These are phyloP conservation scores for Exophiala sp. DNA, from an alignment of 2,329 filamentous ascomycete species.

Conservation along the genomic window DNA sequence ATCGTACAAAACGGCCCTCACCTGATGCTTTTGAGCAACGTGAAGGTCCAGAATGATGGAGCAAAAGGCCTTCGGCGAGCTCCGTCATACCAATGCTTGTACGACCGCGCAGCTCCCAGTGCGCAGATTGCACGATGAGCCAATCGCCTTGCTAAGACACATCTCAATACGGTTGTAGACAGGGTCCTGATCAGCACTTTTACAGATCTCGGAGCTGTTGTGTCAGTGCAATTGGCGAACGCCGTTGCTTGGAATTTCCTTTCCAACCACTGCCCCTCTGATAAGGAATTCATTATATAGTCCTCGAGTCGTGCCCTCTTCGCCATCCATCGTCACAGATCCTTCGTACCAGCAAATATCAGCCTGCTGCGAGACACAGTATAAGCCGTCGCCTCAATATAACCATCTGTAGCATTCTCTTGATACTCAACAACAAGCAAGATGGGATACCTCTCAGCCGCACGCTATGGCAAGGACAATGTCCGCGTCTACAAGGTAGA, in stretches of 20 bases:
- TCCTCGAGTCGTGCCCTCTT: neutral
- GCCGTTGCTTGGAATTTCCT: slow-evolving; percentile 10
- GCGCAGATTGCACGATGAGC: slow-evolving; percentile 1
- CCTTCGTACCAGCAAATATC: neutral
- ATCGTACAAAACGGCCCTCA: neutral
- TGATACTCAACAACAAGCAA: slow-evolving; percentile 1
- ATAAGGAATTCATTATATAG: slow-evolving; percentile 14
- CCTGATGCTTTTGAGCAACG: neutral
- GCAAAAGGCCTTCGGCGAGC: slow-evolving; percentile 16
- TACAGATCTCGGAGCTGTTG: slow-evolving; percentile 11
- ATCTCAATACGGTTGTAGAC: slow-evolving; percentile 3
- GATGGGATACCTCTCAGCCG: slow-evolving; percentile 41
- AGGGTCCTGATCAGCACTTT: slow-evolving; percentile 17
- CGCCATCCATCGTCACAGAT: neutral
- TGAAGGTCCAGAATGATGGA: neutral
- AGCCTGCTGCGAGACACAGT: neutral
- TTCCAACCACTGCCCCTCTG: slow-evolving; percentile 7
- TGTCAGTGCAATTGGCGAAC: slow-evolving; percentile 18
- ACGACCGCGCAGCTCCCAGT: slow-evolving; percentile 4
- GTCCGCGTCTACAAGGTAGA: slow-evolving; percentile 96
- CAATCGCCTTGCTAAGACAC: slow-evolving; percentile 14
- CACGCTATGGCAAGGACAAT: slow-evolving; percentile 73
- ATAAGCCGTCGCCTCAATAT: neutral
- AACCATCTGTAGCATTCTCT: neutral
- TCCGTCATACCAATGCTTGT: slow-evolving; percentile 15